Conservation (phyloP, 1,284 basidiomycete species). For the Peniophora sp. region DNA sequence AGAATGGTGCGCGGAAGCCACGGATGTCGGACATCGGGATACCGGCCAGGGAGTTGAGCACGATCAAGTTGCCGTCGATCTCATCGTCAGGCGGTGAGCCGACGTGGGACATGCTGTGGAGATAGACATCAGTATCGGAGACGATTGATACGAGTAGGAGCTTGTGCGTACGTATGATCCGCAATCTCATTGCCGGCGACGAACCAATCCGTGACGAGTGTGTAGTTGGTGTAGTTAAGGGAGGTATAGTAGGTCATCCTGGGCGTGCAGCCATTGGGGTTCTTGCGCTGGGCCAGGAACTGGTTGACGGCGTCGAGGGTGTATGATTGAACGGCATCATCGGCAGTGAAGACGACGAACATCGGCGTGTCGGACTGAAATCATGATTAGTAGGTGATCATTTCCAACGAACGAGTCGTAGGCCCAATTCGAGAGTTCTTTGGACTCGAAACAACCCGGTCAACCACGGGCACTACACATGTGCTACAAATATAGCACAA, state of each 20-base stretch:
- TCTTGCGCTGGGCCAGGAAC: conserved; percentile 70
- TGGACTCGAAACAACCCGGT: too few species aligned
- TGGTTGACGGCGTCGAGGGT: conserved; percentile 66
- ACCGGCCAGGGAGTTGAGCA: conserved; percentile 73
- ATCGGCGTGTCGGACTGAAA: conserved; percentile 54
- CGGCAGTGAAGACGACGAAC: conserved; percentile 68
- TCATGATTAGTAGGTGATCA: background rate
- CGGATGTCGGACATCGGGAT: conserved; percentile 63
- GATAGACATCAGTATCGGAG: conserved; percentile 5
- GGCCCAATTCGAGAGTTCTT: background rate
- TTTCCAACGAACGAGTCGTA: background rate
- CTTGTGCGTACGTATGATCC: conserved; percentile 58
- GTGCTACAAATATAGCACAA: background rate
- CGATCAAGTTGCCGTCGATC: conserved; percentile 74
- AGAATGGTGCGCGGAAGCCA: conserved; percentile 76
- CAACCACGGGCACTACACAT: too few species aligned
- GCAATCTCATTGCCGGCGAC: conserved; percentile 82
- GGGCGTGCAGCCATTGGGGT: conserved; percentile 75
- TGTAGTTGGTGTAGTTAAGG: conserved; percentile 72
- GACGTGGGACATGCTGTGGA: conserved; percentile 71
- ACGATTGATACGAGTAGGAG: conserved; percentile 5
- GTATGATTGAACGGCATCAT: conserved; percentile 70
- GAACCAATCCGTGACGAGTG: conserved; percentile 78
- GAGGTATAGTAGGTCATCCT: conserved; percentile 75
- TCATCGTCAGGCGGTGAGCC: conserved; percentile 54